Conservation (phyloP, 176 grass and related monocot species). For the Ananas comosus region DNA sequence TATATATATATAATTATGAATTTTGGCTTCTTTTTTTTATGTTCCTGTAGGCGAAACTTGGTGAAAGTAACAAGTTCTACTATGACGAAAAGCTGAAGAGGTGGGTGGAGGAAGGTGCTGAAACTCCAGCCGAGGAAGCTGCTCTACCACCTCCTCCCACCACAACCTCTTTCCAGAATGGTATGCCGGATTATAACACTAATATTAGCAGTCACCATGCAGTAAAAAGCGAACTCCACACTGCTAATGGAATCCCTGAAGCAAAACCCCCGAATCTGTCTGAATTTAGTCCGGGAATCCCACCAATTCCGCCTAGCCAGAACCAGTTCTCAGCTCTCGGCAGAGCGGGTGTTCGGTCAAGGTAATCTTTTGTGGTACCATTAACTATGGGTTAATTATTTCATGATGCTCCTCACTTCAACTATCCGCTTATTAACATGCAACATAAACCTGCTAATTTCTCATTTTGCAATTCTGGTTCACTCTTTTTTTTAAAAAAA, state of each 20-base stretch:
- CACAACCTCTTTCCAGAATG: slow-evolving; percentile 55
- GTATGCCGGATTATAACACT: slow-evolving; percentile 50
- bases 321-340: slow-evolving; percentile 92
- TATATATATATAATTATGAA: slow-evolving; percentile 15
- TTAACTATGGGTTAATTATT: background rate
- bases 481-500: too few species aligned
- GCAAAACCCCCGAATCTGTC: slow-evolving; percentile 26
- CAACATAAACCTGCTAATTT: too few species aligned
- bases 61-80: slow-evolving; percentile 91
- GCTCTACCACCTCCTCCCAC: slow-evolving; percentile 75
- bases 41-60: slow-evolving; percentile 70
- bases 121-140: slow-evolving; percentile 49
- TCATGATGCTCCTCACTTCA: too few species aligned
- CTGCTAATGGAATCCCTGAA: slow-evolving; percentile 33
- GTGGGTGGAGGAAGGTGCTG: slow-evolving; percentile 96
- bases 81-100: slow-evolving; percentile 88
- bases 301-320: slow-evolving; percentile 70
- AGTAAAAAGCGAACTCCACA: slow-evolving; percentile 20
- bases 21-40: slow-evolving; percentile 16
- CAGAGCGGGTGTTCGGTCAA: slow-evolving; percentile 74
- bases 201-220: slow-evolving; percentile 18
- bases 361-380: slow-evolving; percentile 28
- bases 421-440: too few species aligned
- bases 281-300: slow-evolving; percentile 54
- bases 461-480: too few species aligned